Conservation (phyloP, 108 stramenopile species). For the Aurantiochytrium sp. region DNA sequence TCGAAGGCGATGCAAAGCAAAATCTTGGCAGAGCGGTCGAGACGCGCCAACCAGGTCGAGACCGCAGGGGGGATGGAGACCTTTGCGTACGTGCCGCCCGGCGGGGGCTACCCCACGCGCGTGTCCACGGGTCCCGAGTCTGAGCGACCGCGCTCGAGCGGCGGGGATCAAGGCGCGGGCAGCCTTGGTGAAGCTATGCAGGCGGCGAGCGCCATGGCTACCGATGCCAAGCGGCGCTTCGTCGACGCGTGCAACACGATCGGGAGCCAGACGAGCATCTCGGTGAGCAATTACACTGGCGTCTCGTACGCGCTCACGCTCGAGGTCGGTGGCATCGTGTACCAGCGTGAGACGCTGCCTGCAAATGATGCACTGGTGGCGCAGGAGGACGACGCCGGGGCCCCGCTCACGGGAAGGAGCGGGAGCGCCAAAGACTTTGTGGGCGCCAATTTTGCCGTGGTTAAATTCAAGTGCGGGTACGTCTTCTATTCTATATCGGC, state of each 20-base stretch:
- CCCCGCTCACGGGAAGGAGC: neutral
- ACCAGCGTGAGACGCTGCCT: neutral
- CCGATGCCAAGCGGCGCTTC: neutral
- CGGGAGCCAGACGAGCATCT: neutral
- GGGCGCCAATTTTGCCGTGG: constrained; percentile 13
- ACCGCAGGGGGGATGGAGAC: neutral
- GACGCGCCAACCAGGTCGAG: neutral
- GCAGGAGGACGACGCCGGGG: neutral
- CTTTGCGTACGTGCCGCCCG: neutral
- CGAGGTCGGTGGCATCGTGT: neutral
- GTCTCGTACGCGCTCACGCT: neutral
- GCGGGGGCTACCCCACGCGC: neutral
- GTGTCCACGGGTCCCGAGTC: neutral
- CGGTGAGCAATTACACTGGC: neutral
- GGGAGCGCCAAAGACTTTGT: neutral
- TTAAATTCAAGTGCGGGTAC: neutral
- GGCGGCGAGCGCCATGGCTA: neutral
- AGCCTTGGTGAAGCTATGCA: neutral
- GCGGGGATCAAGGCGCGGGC: neutral
- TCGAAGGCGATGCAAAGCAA: no score
- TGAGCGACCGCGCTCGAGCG: neutral
- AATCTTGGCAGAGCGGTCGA: neutral
- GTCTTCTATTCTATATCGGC: neutral
- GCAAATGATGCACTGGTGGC: neutral
- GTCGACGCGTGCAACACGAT: neutral